Percentiles rank a stretch among this genome's conserved stretches.
Conservation (phyloP, 345 rosid species). For the Rhodomyrtus tomentosa region DNA sequence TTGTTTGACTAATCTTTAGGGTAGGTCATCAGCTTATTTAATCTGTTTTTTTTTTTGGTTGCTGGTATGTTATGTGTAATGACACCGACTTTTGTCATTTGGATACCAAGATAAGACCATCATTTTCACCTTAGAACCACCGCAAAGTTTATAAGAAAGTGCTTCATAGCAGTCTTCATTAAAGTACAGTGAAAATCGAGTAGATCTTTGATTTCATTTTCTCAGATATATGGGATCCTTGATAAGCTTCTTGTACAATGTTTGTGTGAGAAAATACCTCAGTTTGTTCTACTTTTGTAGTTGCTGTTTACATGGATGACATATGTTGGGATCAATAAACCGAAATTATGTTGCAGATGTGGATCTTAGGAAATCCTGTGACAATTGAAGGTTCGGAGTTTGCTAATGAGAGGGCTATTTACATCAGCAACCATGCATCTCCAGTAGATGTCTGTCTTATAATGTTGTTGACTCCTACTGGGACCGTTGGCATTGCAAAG, state of each 20-base stretch:
- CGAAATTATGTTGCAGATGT: slow-evolving; percentile 28
- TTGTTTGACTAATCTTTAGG: background rate
- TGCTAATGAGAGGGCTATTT: slow-evolving; percentile 30
- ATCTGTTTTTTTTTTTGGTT: background rate
- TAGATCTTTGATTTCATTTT: background rate
- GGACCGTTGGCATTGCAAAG: slow-evolving; percentile 47
- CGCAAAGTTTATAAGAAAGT: background rate
- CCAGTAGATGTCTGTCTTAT: slow-evolving; percentile 35
- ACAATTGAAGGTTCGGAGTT: slow-evolving; percentile 33
- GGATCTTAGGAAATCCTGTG: slow-evolving; percentile 40
- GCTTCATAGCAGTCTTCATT: background rate
- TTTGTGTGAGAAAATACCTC: background rate
- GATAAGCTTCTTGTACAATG: background rate
- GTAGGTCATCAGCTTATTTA: background rate
- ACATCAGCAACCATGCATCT: slow-evolving; percentile 46
- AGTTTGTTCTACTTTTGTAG: background rate
- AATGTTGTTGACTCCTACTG: slow-evolving; percentile 42
- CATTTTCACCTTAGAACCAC: background rate
- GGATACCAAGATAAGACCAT: background rate
- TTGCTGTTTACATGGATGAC: background rate
- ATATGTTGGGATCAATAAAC: background rate
- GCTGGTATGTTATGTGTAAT: background rate
- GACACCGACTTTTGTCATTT: background rate
- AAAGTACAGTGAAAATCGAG: background rate
- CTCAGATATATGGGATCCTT: background rate